Conservation (phyloP, 2,329 filamentous ascomycete genomes). For the Nothopassalora personata region DNA sequence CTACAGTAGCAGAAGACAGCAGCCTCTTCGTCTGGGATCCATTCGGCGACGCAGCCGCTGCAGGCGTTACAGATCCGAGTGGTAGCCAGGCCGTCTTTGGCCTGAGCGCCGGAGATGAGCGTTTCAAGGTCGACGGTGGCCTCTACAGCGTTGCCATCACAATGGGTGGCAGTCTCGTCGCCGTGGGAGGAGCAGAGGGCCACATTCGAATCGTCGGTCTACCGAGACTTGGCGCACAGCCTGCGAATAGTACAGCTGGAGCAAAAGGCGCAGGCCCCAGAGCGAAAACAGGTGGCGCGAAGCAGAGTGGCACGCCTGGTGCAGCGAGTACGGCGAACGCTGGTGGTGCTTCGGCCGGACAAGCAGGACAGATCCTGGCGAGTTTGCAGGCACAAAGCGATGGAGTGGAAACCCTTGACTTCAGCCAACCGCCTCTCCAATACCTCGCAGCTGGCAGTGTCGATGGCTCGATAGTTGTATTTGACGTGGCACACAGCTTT, state of each 20-base stretch:
- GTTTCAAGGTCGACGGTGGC: slow-evolving; percentile 87
- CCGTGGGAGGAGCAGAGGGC: slow-evolving; percentile 82
- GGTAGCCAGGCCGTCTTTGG: slow-evolving; percentile 62
- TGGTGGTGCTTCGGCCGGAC: slow-evolving; percentile 39
- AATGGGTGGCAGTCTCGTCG: slow-evolving; percentile 71
- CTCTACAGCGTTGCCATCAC: slow-evolving; percentile 83
- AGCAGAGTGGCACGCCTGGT: slow-evolving; percentile 38
- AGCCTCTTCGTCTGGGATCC: slow-evolving; percentile 91
- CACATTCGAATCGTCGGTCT: slow-evolving; percentile 80
- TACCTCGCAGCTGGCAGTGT: slow-evolving; percentile 60
- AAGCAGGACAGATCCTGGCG: slow-evolving; percentile 71
- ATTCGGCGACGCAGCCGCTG: slow-evolving; percentile 69
- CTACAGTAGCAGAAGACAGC: slow-evolving; percentile 82
- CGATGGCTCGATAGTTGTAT: slow-evolving; percentile 70
- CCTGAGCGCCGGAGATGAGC: slow-evolving; percentile 74
- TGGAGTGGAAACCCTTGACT: slow-evolving; percentile 70
- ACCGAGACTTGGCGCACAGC: slow-evolving; percentile 52
- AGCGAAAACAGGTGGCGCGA: slow-evolving; percentile 44
- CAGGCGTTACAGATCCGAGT: slow-evolving; percentile 50
- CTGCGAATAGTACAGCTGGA: slow-evolving; percentile 32
- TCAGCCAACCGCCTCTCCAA: slow-evolving; percentile 56
- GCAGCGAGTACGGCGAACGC: slow-evolving; percentile 37
- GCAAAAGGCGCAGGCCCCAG: slow-evolving; percentile 44
- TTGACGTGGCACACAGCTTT: slow-evolving; percentile 80
- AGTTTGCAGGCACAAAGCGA: slow-evolving; percentile 73